Percentiles rank a stretch among this genome's conserved stretches.
Conservation (phyloP, 805 yeast species). For the Zygosaccharomyces lentus region DNA sequence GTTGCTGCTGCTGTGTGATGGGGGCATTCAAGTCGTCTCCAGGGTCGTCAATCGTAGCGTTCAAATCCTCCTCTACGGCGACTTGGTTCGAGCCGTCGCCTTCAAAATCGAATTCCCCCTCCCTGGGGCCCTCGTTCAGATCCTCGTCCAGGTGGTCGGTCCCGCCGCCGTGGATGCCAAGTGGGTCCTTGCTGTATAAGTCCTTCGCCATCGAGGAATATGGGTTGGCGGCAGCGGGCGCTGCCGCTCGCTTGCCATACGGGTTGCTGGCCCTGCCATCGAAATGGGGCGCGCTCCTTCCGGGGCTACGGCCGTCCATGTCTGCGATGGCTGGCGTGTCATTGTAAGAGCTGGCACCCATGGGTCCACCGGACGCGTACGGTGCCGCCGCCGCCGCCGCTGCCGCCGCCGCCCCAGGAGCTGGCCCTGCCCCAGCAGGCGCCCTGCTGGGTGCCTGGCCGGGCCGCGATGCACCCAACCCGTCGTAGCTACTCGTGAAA, state of each 20-base stretch:
- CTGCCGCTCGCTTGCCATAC: conserved; percentile 8
- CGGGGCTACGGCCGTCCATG: background rate
- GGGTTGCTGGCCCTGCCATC: conserved; percentile 7
- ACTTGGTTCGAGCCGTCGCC: conserved; percentile 11
- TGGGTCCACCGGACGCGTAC: too few species aligned
- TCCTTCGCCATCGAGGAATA: conserved; percentile 7
- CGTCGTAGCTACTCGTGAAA: conserved; percentile 12
- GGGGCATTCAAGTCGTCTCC: conserved; percentile 33
- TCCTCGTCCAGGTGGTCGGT: conserved; percentile 8
- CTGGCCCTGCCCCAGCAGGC: too few species aligned
- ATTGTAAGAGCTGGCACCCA: background rate
- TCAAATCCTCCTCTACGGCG: conserved; percentile 33
- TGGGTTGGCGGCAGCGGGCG: conserved; percentile 9
- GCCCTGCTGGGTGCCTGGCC: too few species aligned
- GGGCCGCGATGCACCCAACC: background rate
- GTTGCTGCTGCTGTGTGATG: conserved; percentile 20
- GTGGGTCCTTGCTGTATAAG: background rate
- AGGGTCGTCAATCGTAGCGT: conserved; percentile 22
- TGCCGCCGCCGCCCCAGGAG: too few species aligned
- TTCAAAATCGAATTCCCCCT: conserved; percentile 27
- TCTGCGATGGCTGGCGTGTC: background rate
- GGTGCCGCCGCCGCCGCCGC: too few species aligned
- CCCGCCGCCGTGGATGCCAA: conserved; percentile 4
- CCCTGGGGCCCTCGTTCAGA: conserved; percentile 11
- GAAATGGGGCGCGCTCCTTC: background rate